Base-by-base conservation (phyloP, 345 rosid species). In the Stellera chamaejasme region DNA sequence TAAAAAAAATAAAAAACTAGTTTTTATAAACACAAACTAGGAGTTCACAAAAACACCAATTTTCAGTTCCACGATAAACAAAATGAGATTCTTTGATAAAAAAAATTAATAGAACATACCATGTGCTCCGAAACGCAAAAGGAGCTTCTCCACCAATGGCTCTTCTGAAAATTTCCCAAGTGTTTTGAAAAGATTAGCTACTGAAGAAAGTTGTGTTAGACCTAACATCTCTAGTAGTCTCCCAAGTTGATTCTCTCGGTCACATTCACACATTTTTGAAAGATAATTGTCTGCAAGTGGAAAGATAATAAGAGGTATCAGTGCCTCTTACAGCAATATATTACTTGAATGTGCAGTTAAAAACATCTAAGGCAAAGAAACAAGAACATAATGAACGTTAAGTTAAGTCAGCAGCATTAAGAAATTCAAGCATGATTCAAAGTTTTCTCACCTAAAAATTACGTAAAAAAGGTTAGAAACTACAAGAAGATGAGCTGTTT, bases 91-190 rank as follows among this genome's bases (percentile, higher is more conserved):
- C 2, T 32, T 4, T 32, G 8, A 8, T 4, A 32, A 1, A 32
- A n/a, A 32, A 32, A 1, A 1, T 32, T 32, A 32, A 32, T 32
- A 32, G 45, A 62, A 45, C 70, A 41, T 87, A 87, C 95, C 87
- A 74, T 52, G 46, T 13, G 50, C 59, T 72, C 75, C 74, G 27
- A 82, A 63, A 36, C 66, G 66, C 58, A 54, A 49, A 60, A 93
- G 85, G 66, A 81, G 75, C 67, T 77, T 83, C 60, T 53, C 68
- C 10, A 78, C 87, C 32, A 54, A 56, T 39, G 84, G 75, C 56
- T 78, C 92, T 70, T 82, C 54, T n/a, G 69, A 66, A 56, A 76
- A n/a, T n/a, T 79, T 83, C 55, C 94, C 96, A 55, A 89, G 68
- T 65, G 75, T 78, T 61, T 68, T 71, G 61, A 89, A 87, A 68